Base-by-base conservation (phyloP, 441 rosid species). In the Gossypium schwendimanii region DNA sequence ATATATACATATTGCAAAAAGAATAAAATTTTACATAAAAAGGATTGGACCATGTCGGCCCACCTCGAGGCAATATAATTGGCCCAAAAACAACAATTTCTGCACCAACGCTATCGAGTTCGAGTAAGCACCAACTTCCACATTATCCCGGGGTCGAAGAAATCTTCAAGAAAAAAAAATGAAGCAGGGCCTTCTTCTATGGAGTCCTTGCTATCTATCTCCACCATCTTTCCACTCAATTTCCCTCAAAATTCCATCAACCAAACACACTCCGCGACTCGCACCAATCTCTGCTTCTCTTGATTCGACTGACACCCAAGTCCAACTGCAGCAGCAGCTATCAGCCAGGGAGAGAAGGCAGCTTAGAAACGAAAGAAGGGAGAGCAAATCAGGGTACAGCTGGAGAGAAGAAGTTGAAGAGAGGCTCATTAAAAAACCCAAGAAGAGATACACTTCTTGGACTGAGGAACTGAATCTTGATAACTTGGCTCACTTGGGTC, bases 351-450 rank as follows among this genome's bases (percentile, higher is more conserved):
- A 91, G 84, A 84, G 97, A 69, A 81, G 98, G 82, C 87, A 85
- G 83, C 87, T 89, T 15, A 81, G 96, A 72, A 88, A 87, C 80
- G 85, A 85, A 77, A 80, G 85, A 76, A 84, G 98, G 14, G 98
- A 88, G 80, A 78, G 84, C 74, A 85, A 82, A 74, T 54, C 84
- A 1, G 92, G 86, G 41, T 83, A 85, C 31, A 88, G 76, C 26
- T 91, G 97, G 98, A 81, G 88, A 81, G 94, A 90, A 80, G 92
- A 91, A 75, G 92, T 94, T 0, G 94, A 94, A 70, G 89, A 85
- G 71, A 78, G 80, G 73, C 88, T 94, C 65, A 80, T 87, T 54
- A 84, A 87, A 81, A 90, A 90, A 77, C 87, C 96, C 55, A 91
- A 88, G 80, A 89, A 86, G 84, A 79, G 84, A 17, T 72, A 76